Percentiles rank a stretch among this genome's conserved stretches.
Evolutionary conservation across 495 filamentous ascomycete genomes (phyloP).

Genomic region (Tuber umbilicatum): DNA sequence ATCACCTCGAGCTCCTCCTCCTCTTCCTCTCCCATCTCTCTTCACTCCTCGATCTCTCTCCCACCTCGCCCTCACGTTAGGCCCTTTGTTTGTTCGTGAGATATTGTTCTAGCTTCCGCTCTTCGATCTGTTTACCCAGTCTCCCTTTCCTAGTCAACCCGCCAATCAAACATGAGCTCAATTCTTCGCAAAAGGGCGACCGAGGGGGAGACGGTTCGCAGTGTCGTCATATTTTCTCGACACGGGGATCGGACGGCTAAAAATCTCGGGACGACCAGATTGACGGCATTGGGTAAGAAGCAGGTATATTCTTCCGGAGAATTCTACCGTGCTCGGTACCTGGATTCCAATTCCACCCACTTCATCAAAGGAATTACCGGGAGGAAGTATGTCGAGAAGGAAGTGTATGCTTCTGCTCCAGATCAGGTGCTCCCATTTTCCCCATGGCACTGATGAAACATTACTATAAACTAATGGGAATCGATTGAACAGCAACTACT

Average conservation of each 20-base stretch:
- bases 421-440: constrained; percentile 38
- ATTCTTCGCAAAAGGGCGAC: background rate
- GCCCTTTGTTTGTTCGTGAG: constrained; percentile 3
- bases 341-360: constrained; percentile 45
- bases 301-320: constrained; percentile 58
- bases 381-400: background rate
- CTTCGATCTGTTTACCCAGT: background rate
- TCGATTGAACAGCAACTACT: constrained; percentile 45
- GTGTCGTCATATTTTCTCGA: constrained; percentile 63
- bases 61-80: background rate
- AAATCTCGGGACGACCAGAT: constrained; percentile 47
- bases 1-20: background rate
- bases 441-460: constrained; percentile 49
- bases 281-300: constrained; percentile 65
- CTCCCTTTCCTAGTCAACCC: background rate
- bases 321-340: constrained; percentile 56
- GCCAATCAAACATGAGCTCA: background rate
- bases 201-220: constrained; percentile 54
- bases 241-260: constrained; percentile 70
- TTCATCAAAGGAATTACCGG: constrained; percentile 42
- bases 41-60: background rate
- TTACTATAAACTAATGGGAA: constrained; percentile 41
- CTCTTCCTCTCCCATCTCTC: background rate
- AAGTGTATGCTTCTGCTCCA: constrained; percentile 33
- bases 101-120: background rate